Percentiles rank a stretch among this genome's conserved stretches.
Conservation (phyloP, 371 early-diverging fungal genomes). For the Apophysomyces variabilis region DNA sequence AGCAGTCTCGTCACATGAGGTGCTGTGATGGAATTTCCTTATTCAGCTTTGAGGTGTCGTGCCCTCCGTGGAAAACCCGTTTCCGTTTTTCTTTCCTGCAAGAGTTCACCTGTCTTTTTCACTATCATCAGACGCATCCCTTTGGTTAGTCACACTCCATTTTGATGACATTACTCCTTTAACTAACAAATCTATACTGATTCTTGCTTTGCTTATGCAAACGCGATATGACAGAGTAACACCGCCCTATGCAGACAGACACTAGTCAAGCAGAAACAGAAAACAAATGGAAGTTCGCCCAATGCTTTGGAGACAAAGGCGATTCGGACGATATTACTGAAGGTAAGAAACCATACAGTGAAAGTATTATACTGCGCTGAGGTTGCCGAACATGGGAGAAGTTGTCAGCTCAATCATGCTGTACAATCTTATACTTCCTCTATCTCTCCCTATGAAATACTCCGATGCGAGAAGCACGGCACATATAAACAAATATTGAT, state of each 20-base stretch:
- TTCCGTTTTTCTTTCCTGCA: too few relatives aligned
- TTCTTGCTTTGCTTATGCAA: neutral
- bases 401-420: too few relatives aligned
- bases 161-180: neutral
- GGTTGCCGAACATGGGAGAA: too few relatives aligned
- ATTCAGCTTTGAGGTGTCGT: too few relatives aligned
- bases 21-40: too few relatives aligned
- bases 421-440: too few relatives aligned
- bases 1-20: too few relatives aligned
- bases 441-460: neutral
- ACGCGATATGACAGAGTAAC: neutral
- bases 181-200: neutral
- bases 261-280: slow-evolving; percentile 40
- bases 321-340: slow-evolving; percentile 98
- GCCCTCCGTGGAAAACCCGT: too few relatives aligned
- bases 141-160: neutral
- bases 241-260: slow-evolving; percentile 15
- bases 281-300: slow-evolving; percentile 93
- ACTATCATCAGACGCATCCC: neutral
- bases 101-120: too few relatives aligned
- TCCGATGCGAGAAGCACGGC: neutral
- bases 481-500: neutral
- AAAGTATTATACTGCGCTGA: slow-evolving; percentile 58
- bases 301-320: slow-evolving; percentile 99
- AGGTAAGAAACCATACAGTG: slow-evolving; percentile 64